Evolutionary conservation across 805 yeast species (phyloP).

Genomic region (Pichia scutulata): DNA sequence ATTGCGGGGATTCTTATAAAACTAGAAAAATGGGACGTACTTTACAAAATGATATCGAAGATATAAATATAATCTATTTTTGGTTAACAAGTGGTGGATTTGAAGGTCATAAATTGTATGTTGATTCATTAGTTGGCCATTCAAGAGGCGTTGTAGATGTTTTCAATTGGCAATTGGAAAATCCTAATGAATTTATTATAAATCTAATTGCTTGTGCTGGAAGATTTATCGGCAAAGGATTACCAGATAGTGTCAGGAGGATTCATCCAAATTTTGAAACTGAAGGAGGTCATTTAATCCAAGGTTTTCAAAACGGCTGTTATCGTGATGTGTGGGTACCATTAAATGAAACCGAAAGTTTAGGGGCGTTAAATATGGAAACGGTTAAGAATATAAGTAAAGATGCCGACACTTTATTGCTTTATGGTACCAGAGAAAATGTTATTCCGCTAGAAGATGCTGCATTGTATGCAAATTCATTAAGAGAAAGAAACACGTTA

Average conservation of each 20-base stretch:
- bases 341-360: slow-evolving; percentile 41
- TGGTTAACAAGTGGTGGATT: slow-evolving; percentile 22
- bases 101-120: slow-evolving; percentile 34
- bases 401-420: slow-evolving; percentile 42
- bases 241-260: slow-evolving; percentile 32
- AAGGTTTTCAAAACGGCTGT: slow-evolving; percentile 45
- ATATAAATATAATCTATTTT: slow-evolving; percentile 43
- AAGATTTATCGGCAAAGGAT: slow-evolving; percentile 48
- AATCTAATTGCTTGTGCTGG: slow-evolving; percentile 66
- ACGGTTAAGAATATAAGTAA: slow-evolving; percentile 30
- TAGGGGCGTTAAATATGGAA: slow-evolving; percentile 41
- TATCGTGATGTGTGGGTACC: slow-evolving; percentile 36
- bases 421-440: slow-evolving; percentile 65
- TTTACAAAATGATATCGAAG: slow-evolving; percentile 58
- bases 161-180: slow-evolving; percentile 57
- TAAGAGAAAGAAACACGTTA: slow-evolving; percentile 52
- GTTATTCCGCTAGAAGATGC: slow-evolving; percentile 62
- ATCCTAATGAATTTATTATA: slow-evolving; percentile 38
- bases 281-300: slow-evolving; percentile 33
- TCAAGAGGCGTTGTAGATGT: slow-evolving; percentile 74
- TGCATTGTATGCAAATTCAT: slow-evolving; percentile 46
- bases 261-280: slow-evolving; percentile 32
- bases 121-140: slow-evolving; percentile 63
- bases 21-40: slow-evolving; percentile 53
- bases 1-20: slow-evolving; percentile 62